Evolutionary conservation across 1,139 yeast genomes (phyloP), one percentile per base, ranked within the genome.

Genomic region (Hemisphaericaspora lyxosophila): DNA sequence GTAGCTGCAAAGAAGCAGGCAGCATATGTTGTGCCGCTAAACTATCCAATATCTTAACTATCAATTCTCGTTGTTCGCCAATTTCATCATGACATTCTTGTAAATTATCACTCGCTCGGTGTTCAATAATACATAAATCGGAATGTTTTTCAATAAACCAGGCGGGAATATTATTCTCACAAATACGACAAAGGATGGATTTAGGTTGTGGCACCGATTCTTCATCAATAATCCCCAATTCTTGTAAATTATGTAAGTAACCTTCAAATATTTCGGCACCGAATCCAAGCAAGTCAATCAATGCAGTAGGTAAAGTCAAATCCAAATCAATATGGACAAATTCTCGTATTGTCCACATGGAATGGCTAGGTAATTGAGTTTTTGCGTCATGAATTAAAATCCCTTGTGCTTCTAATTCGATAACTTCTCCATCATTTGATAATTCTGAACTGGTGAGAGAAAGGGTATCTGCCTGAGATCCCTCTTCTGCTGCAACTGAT

Each of bases 71-170:
- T 41, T 87, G 96, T 40, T 90, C 97, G 13, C 77, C 62, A 5
- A 92, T 67, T 18, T 76, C 72, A 49, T 94, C 98, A 50, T 92
- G 96, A 35, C 82, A 71, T 26, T 73, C 53, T 50, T 85, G 88
- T n/a, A 92, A 78, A 31, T 83, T 82, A 45, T 89, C 90, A 51
- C 82, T 88, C 3, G 85, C 78, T 49, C 84, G 76, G 59, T 89
- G 96, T 55, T 89, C 97, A 31, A 87, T 78, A 20, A 86, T 69
- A 53, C 99, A 94, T 38, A 86, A 67, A 54, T 89, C 95, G 2
- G 94, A 83, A 60, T 94, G 99, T 37, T 83, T 77, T 53, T 90
- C 98, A 35, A 92, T 71, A 82, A 95, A 92, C 98, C 98, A 94
- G 1, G 92, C 88, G 1, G 96, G 97, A n/a, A 90, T 80, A 36